Evolutionary conservation across 164 flowering plant genomes (phyloP).

Genomic region (Chloranthus sessilifolius): DNA sequence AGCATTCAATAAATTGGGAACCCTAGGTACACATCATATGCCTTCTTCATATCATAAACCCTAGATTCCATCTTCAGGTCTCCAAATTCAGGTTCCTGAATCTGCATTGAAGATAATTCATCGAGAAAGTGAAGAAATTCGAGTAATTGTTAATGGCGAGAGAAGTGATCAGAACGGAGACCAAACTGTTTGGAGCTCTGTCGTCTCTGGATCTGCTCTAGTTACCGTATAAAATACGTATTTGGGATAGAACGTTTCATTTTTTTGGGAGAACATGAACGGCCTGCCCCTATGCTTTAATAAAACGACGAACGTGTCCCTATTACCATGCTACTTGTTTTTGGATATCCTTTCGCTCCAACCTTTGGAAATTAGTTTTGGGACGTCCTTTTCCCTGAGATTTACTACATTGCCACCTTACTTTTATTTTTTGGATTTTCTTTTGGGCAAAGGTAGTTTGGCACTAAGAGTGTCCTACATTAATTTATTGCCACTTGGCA

Average conservation of each 20-base stretch:
- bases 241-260: slow-evolving; percentile 8
- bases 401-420: no score
- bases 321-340: no score
- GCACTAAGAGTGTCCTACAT: no score
- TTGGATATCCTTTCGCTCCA: no score
- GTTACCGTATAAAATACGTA: slow-evolving; percentile 2
- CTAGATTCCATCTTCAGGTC: slow-evolving; percentile 4
- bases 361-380: no score
- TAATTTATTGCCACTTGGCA: no score
- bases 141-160: slow-evolving; percentile 2
- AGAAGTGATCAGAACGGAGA: slow-evolving; percentile 1
- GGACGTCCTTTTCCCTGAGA: no score
- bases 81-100: background rate
- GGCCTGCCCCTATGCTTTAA: slow-evolving; percentile 11
- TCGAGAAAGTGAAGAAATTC: slow-evolving; percentile 5
- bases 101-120: background rate
- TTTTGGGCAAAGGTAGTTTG: no score
- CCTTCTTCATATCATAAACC: slow-evolving; percentile 22
- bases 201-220: slow-evolving; percentile 14
- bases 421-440: no score
- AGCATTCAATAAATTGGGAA: background rate
- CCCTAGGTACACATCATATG: slow-evolving; percentile 14
- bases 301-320: slow-evolving; percentile 8
- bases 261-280: slow-evolving; percentile 15
- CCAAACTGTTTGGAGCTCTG: background rate